Percentiles rank a stretch among this genome's conserved stretches.
These are phyloP conservation scores for Ramicandelaber brevisporus DNA, from an alignment of 192 early-diverging fungal genomes.

Conservation along the genomic window DNA sequence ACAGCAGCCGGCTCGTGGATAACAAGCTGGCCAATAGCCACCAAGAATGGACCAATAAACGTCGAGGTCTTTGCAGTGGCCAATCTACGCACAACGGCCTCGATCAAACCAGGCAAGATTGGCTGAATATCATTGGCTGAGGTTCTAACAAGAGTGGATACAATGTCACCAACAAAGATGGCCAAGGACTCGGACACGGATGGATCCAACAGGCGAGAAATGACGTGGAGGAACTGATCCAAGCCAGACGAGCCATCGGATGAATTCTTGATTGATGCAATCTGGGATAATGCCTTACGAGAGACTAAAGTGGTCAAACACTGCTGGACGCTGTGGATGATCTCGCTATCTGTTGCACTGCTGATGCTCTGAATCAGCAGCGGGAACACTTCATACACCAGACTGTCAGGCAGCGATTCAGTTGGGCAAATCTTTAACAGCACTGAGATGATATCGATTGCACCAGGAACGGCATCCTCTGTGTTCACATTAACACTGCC, in stretches of 20 bases:
- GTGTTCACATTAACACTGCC: constrained; percentile 11
- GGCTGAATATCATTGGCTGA: constrained; percentile 12
- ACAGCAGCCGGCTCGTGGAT: constrained; percentile 37
- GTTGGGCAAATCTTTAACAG: constrained; percentile 43
- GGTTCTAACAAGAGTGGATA: constrained; percentile 61
- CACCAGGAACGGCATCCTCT: constrained; percentile 12
- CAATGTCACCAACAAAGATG: constrained; percentile 74
- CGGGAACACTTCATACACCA: constrained; percentile 55
- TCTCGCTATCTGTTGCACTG: constrained; percentile 35
- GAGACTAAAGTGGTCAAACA: constrained; percentile 56
- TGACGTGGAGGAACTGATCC: constrained; percentile 53
- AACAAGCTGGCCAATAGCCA: constrained; percentile 71
- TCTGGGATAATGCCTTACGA: constrained; percentile 48
- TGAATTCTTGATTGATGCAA: no score
- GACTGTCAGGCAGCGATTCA: constrained; percentile 42
- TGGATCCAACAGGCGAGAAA: constrained; percentile 55
- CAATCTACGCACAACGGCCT: constrained; percentile 43
- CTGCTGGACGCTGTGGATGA: constrained; percentile 75
- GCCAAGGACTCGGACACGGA: constrained; percentile 49
- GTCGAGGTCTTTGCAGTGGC: constrained; percentile 42
- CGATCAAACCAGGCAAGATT: constrained; percentile 51
- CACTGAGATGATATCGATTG: constrained; percentile 44
- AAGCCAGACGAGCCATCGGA: constrained; percentile 33
- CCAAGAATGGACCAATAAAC: constrained; percentile 63
- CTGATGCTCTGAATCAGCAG: constrained; percentile 47